phyloP scores from a whole-genome alignment of 2,329 filamentous ascomycete genomes.

The Macroventuria anomochaeta region DNA sequence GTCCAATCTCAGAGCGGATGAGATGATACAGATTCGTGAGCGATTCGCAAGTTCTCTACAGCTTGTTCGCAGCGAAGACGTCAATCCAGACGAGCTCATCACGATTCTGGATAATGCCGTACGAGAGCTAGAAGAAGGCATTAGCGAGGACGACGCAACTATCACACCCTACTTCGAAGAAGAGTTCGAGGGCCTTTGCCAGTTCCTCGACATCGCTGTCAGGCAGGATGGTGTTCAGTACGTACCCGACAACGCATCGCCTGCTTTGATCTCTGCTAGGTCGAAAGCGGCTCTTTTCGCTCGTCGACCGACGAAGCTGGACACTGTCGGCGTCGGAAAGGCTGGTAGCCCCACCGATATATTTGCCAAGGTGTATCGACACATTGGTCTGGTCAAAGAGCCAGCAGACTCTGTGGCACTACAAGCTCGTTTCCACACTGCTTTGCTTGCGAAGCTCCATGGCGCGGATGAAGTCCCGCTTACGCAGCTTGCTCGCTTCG shows the following conservation, averaged over 20 bases:
- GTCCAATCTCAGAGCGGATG: conserved; percentile 38
- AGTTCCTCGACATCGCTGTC: conserved; percentile 42
- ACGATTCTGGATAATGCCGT: conserved; percentile 37
- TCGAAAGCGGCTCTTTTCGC: conserved; percentile 45
- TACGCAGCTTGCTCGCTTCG: conserved; percentile 50
- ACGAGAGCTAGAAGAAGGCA: conserved; percentile 38
- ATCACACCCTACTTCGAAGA: conserved; percentile 46
- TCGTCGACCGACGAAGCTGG: conserved; percentile 43
- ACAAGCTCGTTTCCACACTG: conserved; percentile 37
- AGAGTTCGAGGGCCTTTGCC: conserved; percentile 48
- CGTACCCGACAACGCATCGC: conserved; percentile 16
- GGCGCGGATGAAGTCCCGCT: conserved; percentile 48
- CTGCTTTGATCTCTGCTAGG: conserved; percentile 25
- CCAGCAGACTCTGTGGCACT: conserved; percentile 33
- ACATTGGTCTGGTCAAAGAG: conserved; percentile 34
- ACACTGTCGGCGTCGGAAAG: conserved; percentile 12
- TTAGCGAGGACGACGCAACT: conserved; percentile 34
- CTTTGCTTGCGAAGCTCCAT: conserved; percentile 38
- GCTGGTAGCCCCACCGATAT: conserved; percentile 21
- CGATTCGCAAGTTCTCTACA: conserved; percentile 43
- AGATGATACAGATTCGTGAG: conserved; percentile 47
- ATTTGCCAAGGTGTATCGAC: conserved; percentile 33
- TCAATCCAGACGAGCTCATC: conserved; percentile 41
- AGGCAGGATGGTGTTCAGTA: conserved; percentile 13
- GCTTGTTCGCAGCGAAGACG: conserved; percentile 38